Base-by-base conservation (phyloP, 345 rosid genomes). In the Eucalyptus caleyi region DNA sequence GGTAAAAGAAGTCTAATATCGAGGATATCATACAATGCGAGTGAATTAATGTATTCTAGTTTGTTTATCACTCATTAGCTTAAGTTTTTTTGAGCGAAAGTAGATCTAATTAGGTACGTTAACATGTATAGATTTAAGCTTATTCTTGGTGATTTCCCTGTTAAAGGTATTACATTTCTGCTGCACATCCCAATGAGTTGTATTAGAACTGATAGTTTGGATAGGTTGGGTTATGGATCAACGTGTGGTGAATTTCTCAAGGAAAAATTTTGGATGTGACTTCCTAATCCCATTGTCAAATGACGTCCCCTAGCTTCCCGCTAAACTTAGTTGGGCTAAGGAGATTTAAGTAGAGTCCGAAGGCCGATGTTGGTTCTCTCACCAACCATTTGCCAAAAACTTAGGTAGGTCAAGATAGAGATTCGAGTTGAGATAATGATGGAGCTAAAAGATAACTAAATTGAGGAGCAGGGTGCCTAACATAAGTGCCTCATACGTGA, bases 41-140 rank as follows among this genome's bases (percentile, higher is more conserved):
- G 81, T 2, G 8, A 19, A 37, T 19, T 9, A 34, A 34, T 34
- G 11, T 72, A 37, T 34, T 5, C 4, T 19, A 34, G 11, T 77
- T 77, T 2, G 5, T 2, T 1, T 4, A 6, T 77, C 0, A 21
- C 30, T 77, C 3, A 21, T 11, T 21, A 14, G 1, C 30, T 21
- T 42, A 21, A 77, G 14, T 37, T 21, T 77, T 4, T 53, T 40
- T 6, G 1, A 37, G 47, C 0, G 9, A 40, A 77, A 2, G 14
- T 11, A 26, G 4, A 6, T 72, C 47, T 3, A 40, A 37, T 23
- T 37, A 6, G 24, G 13, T 6, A 6, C 0, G 0, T 40, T 23
- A 8, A 6, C 13, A 40, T 3, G 27, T 3, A 40, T 6, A 7
- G 27, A 77, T 40, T 77, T 77, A 13, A 1, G 8, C 16, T 21